Evolutionary conservation across 305 asterid species (phyloP).

Genomic region (Fraxinus latifolia): DNA sequence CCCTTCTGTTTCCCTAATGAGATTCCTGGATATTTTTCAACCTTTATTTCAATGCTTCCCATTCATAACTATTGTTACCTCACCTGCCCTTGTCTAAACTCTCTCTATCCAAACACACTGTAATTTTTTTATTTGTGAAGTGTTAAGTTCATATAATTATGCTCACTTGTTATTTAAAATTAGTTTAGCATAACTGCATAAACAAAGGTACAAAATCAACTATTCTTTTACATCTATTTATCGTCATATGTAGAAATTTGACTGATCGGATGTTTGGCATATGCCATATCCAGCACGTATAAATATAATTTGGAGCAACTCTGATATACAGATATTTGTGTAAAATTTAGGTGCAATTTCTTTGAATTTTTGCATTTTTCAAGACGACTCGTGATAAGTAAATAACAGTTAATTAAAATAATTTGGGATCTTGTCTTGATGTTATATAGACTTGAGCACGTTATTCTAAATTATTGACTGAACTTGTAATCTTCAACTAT

Average conservation of each 20-base stretch:
- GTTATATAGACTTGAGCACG: not conserved
- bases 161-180: not conserved
- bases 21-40: not conserved
- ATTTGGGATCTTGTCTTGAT: not conserved
- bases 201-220: not conserved
- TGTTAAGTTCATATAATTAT: not conserved
- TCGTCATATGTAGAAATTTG: not conserved
- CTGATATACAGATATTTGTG: not conserved
- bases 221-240: not conserved
- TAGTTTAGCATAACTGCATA: not conserved
- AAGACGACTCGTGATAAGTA: not conserved
- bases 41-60: not conserved
- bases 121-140: not conserved
- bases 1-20: not conserved
- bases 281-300: not conserved
- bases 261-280: not conserved
- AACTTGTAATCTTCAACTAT: not conserved
- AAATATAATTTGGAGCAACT: not conserved
- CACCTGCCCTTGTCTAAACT: not conserved
- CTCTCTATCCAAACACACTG: not conserved
- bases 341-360: conserved; percentile 1
- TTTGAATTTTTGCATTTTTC: not conserved
- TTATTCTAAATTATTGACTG: not conserved
- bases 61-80: not conserved
- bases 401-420: not conserved